phyloP scores from a whole-genome alignment of 441 rosid genomes.

The Populus hybrid region DNA sequence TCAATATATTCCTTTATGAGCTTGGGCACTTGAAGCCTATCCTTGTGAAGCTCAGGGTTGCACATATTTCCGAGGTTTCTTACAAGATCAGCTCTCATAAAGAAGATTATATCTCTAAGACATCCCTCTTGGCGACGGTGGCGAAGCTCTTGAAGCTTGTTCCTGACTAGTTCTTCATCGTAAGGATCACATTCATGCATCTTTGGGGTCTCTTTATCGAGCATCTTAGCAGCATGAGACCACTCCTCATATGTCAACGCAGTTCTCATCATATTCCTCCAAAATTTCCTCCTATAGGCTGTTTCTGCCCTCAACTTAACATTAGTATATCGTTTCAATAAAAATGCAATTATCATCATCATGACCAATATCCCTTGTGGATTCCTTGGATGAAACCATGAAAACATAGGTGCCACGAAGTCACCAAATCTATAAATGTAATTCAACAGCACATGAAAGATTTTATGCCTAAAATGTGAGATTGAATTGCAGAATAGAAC shows the following conservation, averaged over 20 bases:
- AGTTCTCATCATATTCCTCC: constrained; percentile 96
- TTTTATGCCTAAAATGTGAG: constrained; percentile 52
- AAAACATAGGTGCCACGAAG: constrained; percentile 44
- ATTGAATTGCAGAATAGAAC: constrained; percentile 76
- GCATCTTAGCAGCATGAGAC: constrained; percentile 98
- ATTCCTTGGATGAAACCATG: constrained; percentile 93
- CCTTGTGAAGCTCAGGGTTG: constrained; percentile 93
- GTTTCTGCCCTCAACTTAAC: constrained; percentile 80
- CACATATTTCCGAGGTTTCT: constrained; percentile 98
- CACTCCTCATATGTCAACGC: constrained; percentile 94
- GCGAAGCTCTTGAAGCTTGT: constrained; percentile 76
- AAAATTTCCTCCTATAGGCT: constrained; percentile 90
- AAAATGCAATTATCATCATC: constrained; percentile 78
- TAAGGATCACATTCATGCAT: constrained; percentile 73
- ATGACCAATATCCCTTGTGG: constrained; percentile 92
- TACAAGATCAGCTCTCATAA: constrained; percentile 92
- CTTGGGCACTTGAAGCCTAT: constrained; percentile 82
- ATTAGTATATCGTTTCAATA: constrained; percentile 71
- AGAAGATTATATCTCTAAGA: constrained; percentile 83
- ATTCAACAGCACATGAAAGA: constrained; percentile 37
- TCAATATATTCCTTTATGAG: constrained; percentile 89
- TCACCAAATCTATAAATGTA: constrained; percentile 40
- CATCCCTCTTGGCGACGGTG: constrained; percentile 86
- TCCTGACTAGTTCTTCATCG: constrained; percentile 83
- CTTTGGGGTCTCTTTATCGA: constrained; percentile 75